Evolutionary conservation across 2,329 filamentous ascomycete species (phyloP), one percentile per base, ranked within the genome.

Genomic region (Ophiostoma angusticollis): DNA sequence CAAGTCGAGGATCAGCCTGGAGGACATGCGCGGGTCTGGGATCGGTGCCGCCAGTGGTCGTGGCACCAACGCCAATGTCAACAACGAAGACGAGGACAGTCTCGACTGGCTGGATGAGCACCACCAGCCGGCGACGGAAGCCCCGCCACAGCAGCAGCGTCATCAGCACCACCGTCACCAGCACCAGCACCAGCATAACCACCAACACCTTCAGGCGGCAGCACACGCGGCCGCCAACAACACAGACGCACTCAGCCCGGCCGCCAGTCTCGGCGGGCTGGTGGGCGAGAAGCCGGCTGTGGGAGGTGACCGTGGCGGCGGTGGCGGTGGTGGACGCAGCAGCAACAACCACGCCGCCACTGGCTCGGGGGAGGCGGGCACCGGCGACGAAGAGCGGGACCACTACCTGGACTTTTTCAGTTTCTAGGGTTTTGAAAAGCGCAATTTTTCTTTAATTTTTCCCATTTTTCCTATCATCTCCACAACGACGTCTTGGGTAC

Each of bases 341-440:
- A 34, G 18, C 37, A 23, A 13, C 6, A 27, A 18, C 11, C 21
- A 1, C 14, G 11, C 35, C 14, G 23, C 23, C 23, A 12, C 23
- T 12, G 23, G 12, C 6, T 16, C 9, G 6, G 25, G 27, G 27
- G n/a, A 21, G 11, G 29, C 16, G 9, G 27, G 22, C 16, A n/a
- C 31, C 12, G 31, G 42, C 18, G 39, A 42, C 2, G 45, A 38
- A 16, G 46, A 40, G 13, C 54, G 57, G 43, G 60, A 60, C 35
- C 54, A 57, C 32, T 54, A 61, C 37, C 47, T 64, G 45, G 60
- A 63, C 42, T 64, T 62, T 46, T 58, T 63, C 34, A 57, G 53
- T 39, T 56, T 63, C 41, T 55, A 42, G 50, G 6, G n/a, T 22
- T 22, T 6, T 12, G 6, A 23, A 23, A 29, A 14, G 8, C 12